Evolutionary conservation across 176 grass and related monocot genomes (phyloP).

Genomic region (Hordeum marinum): DNA sequence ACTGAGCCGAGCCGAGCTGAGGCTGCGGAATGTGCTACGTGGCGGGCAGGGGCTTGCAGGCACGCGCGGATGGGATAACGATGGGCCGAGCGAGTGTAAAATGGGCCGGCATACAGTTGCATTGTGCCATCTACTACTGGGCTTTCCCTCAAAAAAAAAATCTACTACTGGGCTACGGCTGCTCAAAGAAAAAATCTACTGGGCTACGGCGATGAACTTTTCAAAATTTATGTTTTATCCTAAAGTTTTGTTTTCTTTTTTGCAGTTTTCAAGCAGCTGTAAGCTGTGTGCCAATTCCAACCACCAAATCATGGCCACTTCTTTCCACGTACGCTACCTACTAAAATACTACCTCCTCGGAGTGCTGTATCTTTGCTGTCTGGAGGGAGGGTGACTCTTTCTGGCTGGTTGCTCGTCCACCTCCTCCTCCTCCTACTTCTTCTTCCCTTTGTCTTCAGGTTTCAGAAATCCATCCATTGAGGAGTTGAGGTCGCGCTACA

Average conservation of each 20-base stretch:
- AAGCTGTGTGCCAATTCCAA: conserved; percentile 3
- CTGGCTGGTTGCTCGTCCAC: neutral
- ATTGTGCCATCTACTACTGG: neutral
- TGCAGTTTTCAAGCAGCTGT: neutral
- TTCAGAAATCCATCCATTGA: neutral
- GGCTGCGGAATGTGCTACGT: conserved; percentile 38
- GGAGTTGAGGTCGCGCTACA: no score
- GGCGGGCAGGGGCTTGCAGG: conserved; percentile 12
- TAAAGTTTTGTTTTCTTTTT: no score
- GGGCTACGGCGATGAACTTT: no score
- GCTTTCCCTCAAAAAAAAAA: no score
- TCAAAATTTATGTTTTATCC: no score
- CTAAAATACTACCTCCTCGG: neutral
- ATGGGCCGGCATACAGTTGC: neutral
- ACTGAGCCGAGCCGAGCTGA: conserved; percentile 23
- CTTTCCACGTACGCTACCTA: neutral
- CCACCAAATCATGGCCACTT: conserved; percentile 19
- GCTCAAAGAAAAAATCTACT: no score
- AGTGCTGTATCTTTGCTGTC: neutral
- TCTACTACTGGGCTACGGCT: neutral
- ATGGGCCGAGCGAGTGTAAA: neutral
- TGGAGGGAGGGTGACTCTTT: neutral
- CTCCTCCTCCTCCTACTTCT: neutral
- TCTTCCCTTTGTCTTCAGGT: neutral
- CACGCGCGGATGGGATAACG: conserved; percentile 2